Evolutionary conservation across 352 stramenopile species (phyloP), one percentile per base, ranked within the genome.

Genomic region (Phytophthora citrophthora): DNA sequence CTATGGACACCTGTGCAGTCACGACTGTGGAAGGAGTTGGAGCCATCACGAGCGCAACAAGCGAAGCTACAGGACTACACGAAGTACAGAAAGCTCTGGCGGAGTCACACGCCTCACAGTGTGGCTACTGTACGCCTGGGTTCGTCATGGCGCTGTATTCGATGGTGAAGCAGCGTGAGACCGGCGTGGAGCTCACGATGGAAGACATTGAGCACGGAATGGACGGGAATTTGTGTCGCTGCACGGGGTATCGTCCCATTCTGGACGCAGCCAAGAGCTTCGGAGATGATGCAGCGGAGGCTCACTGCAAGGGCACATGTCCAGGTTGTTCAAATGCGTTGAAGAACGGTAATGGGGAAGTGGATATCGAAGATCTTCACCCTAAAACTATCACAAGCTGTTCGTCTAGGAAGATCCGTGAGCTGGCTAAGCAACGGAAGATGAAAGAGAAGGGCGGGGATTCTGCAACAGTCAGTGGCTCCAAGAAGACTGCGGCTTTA

Each of bases 211-310:
- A 98, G 58, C 89, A 98, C 72, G 80, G 92, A 61, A 79, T 99
- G 67, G 96, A 99, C 76, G 95, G 96, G 23, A 98, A 99, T 71
- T 68, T 99, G 27, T 99, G 96, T 68, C 89, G 96, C 5, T 99
- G 96, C 69, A 99, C 96, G 2, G 86, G 86, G 16, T 95, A 95
- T 51, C 84, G 86, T 12, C 84, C 84, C 10, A 92, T 95, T 47
- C 55, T 95, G 6, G 89, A 97, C 34, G 87, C 89, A 1, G 89
- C 89, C 50, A 95, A 96, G 59, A 93, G 86, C 51, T 94, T 97
- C 53, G 89, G 83, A 5, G 74, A 68, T 11, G 87, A 96, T 64
- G 86, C 76, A 20, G 44, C 32, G 1, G 67, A 80, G 10, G 74
- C 81, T 9, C 77, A 87, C 23, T 93, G 84, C 75, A 89, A 88